Evolutionary conservation across 805 yeast genomes (phyloP).

Genomic region (Barnettozyma californica): DNA sequence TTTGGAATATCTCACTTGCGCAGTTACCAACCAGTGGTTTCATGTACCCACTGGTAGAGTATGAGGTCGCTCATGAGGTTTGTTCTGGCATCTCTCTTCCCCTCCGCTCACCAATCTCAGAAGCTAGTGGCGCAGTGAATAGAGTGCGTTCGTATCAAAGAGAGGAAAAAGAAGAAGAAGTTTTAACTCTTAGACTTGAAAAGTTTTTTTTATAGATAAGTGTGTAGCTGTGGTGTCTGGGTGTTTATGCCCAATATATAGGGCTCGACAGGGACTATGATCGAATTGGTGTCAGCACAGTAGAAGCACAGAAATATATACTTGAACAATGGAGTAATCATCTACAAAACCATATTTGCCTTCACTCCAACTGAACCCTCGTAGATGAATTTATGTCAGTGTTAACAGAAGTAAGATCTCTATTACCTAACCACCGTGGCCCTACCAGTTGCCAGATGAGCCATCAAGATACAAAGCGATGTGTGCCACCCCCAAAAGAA

Average conservation of each 20-base stretch:
- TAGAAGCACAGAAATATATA: too few species aligned
- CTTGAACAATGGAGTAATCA: too few species aligned
- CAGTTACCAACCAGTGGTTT: constrained; percentile 31
- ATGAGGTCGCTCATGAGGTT: constrained; percentile 35
- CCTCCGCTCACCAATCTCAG: constrained; percentile 37
- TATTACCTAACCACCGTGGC: background rate
- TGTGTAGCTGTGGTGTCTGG: background rate
- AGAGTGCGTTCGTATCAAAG: constrained; percentile 39
- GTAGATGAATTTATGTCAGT: background rate
- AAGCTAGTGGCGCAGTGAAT: constrained; percentile 38
- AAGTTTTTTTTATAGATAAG: constrained; percentile 8
- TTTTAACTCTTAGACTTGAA: background rate
- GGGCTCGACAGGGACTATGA: background rate
- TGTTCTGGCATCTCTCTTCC: constrained; percentile 38
- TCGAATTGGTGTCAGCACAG: too few species aligned
- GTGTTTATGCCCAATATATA: background rate
- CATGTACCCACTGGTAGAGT: constrained; percentile 23
- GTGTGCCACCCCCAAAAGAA: background rate
- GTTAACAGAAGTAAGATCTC: too few species aligned
- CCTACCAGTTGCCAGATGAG: background rate
- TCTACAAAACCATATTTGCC: too few species aligned
- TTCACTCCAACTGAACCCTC: background rate
- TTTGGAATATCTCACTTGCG: constrained; percentile 32
- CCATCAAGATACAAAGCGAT: background rate
- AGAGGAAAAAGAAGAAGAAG: constrained; percentile 13